Evolutionary conservation across 768 basidiomycete genomes (phyloP), one percentile per base, ranked within the genome.

Genomic region (Trametes coccinea): DNA sequence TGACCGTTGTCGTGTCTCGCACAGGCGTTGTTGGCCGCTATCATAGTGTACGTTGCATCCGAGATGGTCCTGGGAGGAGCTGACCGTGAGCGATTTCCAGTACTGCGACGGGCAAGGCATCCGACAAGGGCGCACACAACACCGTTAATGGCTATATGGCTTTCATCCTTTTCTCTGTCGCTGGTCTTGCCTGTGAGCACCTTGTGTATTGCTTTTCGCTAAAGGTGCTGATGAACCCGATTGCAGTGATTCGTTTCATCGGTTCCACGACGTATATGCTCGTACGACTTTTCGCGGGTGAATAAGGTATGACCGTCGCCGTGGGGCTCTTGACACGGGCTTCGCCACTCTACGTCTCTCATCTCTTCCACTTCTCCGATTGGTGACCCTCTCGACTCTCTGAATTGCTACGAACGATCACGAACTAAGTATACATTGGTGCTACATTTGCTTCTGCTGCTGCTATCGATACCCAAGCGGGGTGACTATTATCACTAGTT

Each of bases 111-210:
- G 79, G 77, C 27, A 85, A 76, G 33, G 81, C 87, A 2, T 73
- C 80, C 33, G 76, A 73, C 48, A 71, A 71, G 6, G 76, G 81
- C 17, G 83, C 84, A 2, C 77, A 77, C 30, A 73, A 72, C 0
- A 80, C 85, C 31, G 90, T 94, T 3, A 86, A 85, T 57, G 92
- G 92, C 2, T 96, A 96, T 71, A 90, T 96, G 88, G 84, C 88
- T 14, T 93, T 95, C 72, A 78, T 97, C 61, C 74, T 98, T 57
- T 95, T 88, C 75, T 92, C 92, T 0, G 93, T 96, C 47, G 91
- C 90, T 5, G 87, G 91, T 11, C 83, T 97, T 43, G 93, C 94
- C 11, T 80, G 94, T 96, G 69, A 75, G 93, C 82, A n/a, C 33
- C n/a, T 6, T 52, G 13, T 43, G 43, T 46, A 6, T 31, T 17